phyloP scores from a whole-genome alignment of 2,329 filamentous ascomycete species.

The Aspergillus sp. region DNA sequence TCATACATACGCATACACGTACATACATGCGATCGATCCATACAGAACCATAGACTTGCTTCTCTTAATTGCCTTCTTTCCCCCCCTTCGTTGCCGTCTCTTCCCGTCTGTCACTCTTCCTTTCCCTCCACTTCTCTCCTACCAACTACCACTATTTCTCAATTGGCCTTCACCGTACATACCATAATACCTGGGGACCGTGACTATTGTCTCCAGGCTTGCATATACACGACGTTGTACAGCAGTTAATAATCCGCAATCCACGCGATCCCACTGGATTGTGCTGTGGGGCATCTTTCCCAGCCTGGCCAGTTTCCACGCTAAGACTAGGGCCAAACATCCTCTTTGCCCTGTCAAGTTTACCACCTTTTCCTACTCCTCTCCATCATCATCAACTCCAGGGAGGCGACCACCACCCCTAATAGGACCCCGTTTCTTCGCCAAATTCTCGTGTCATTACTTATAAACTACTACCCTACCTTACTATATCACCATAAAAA shows the following conservation, averaged over 20 bases:
- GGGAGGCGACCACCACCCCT: conserved; percentile 11
- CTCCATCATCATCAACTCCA: conserved; percentile 22
- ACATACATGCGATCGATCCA: conserved; percentile 6
- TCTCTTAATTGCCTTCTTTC: conserved; percentile 10
- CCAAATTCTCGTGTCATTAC: conserved; percentile 24
- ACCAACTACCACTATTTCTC: background rate
- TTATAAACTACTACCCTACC: conserved; percentile 7
- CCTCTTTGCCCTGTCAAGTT: conserved; percentile 40
- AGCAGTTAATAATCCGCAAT: conserved; percentile 20
- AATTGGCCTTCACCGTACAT: conserved; percentile 14
- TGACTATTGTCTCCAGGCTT: background rate
- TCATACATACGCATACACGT: conserved; percentile 11
- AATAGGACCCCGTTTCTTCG: conserved; percentile 13
- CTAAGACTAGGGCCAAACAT: conserved; percentile 47
- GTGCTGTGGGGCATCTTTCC: conserved; percentile 41
- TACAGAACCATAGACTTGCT: conserved; percentile 7
- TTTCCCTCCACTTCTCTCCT: conserved; percentile 15
- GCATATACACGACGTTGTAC: conserved; percentile 14
- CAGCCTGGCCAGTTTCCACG: conserved; percentile 38
- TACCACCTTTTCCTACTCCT: conserved; percentile 30
- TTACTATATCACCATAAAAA: conserved; percentile 3
- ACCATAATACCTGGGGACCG: conserved; percentile 1
- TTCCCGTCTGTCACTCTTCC: conserved; percentile 14
- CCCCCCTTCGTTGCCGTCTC: conserved; percentile 23
- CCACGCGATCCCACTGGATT: conserved; percentile 31